Base-by-base conservation (phyloP, 23 red algal species). In the Cyanidium caldarium region DNA sequence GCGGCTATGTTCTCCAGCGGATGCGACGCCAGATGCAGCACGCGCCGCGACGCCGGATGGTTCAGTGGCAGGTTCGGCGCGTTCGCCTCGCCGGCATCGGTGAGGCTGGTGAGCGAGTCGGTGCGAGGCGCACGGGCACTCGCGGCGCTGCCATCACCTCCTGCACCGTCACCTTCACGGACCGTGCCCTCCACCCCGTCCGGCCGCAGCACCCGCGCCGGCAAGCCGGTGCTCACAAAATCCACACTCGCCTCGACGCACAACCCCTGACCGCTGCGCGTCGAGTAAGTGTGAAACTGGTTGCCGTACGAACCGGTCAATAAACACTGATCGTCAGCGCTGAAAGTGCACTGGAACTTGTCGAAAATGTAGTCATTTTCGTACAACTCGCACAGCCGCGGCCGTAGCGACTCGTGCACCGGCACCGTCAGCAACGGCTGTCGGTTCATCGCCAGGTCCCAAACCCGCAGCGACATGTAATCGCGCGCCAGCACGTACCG, bases 291-390 rank as follows among this genome's bases (percentile, higher is more conserved):
- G 23, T 84, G 80, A 76, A 87, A 78, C 30, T 75, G 51, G 0
- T 66, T 80, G 56, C 81, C 84, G 73, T 95, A 95, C 17, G 72
- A 79, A 40, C 89, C 89, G 26, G 89, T 95, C 0, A 95, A 36
- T n/a, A 95, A 26, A 17, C 79, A 82, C 20, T 72, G 66, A 38
- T 82, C 89, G 46, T 95, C 89, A 42, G 43, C 35, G 13, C 75
- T 77, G 70, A 95, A 95, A 30, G 78, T 65, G 42, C 89, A 87
- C 31, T 84, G 83, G 65, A 87, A 95, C 58, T 87, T 87, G 82
- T 95, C 89, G 76, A 95, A 95, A 46, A 95, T 95, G 72, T 78
- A 95, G 68, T 95, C 89, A 35, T 95, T 95, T 25, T 95, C 89
- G 41, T 95, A 95, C 40, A 95, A 37, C 39, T 87, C 89, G 44